Evolutionary conservation across 768 basidiomycete species (phyloP), one percentile per base, ranked within the genome.

Genomic region (Polyporus arcularius): DNA sequence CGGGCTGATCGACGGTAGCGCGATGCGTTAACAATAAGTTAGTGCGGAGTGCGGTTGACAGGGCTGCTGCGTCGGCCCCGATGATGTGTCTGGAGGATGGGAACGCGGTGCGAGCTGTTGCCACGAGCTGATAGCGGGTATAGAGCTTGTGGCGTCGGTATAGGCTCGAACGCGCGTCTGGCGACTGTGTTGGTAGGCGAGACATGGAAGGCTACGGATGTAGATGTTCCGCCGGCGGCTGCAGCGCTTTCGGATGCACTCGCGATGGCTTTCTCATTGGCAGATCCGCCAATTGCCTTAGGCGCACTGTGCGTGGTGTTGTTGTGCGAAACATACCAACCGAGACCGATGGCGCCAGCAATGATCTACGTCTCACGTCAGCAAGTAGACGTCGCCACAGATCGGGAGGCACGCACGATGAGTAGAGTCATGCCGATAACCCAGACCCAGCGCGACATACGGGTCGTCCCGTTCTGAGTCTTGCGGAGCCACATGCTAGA

Each of bases 391-490:
- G 6, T 12, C 6, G 14, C 7, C 6, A 14, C 12, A 8, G 8
- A 26, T 28, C 21, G 4, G 14, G 26, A 26, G 21, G 39, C 16
- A 53, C 52, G 5, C 11, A 53, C 83, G 18, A 85, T 53, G 55
- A 92, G 65, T 41, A 92, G 67, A 31, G 84, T 2, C 15, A 91
- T 62, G n/a, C 84, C 89, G 41, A 85, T 66, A 52, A 90, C 59
- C 86, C 88, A 91, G 3, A 92, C 83, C 85, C 84, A 89, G 39
- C 85, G 80, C 4, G 82, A 83, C 60, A 87, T 68, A 30, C 81
- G 78, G n/a, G 72, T 78, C 0, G 75, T 70, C 26, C 86, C 83
- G 57, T 63, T 76, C 64, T 83, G 82, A 0, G 85, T 89, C 72
- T 91, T 85, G 51, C 71, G 73, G 40, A 93, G 77, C 91, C 92